Evolutionary conservation across 2,329 filamentous ascomycete species (phyloP).

Genomic region (Pseudocercospora crystallina): DNA sequence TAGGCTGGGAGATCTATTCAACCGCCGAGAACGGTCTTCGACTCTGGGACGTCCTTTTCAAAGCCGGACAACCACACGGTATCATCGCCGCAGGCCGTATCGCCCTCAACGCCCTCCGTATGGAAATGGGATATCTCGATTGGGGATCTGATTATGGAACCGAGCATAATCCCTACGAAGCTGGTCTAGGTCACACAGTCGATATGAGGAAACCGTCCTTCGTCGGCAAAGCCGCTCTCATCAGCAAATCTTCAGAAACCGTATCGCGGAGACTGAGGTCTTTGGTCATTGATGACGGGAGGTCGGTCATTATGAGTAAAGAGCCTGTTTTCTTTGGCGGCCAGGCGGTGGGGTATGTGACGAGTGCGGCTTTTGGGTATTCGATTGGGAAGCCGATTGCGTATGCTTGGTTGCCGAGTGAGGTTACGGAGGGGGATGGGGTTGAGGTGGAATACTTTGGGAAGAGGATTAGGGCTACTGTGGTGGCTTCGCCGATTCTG

Average conservation of each 20-base stretch:
- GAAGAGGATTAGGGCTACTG: constrained; percentile 53
- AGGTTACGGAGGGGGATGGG: constrained; percentile 46
- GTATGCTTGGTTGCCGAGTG: constrained; percentile 57
- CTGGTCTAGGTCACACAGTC: constrained; percentile 55
- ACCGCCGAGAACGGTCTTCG: constrained; percentile 58
- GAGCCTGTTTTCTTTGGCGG: constrained; percentile 58
- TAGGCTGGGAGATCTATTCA: constrained; percentile 63
- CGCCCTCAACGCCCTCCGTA: constrained; percentile 58
- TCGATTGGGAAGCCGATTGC: constrained; percentile 60
- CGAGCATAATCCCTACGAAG: constrained; percentile 62
- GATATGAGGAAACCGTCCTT: constrained; percentile 50
- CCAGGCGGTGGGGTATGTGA: constrained; percentile 57
- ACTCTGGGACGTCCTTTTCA: constrained; percentile 60
- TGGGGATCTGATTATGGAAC: constrained; percentile 61
- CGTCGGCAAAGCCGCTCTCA: constrained; percentile 53
- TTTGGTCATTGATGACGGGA: constrained; percentile 57
- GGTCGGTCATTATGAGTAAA: constrained; percentile 60
- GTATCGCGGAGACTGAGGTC: constrained; percentile 45
- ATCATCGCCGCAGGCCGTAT: constrained; percentile 59
- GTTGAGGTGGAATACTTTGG: constrained; percentile 66
- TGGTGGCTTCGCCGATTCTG: constrained; percentile 30
- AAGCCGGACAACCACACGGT: constrained; percentile 56
- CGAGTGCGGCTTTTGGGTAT: constrained; percentile 61
- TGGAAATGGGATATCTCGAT: constrained; percentile 61
- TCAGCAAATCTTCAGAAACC: constrained; percentile 41